These are phyloP conservation scores for Yarrowia hollandica DNA, from an alignment of 805 yeast genomes.

Conservation along the genomic window DNA sequence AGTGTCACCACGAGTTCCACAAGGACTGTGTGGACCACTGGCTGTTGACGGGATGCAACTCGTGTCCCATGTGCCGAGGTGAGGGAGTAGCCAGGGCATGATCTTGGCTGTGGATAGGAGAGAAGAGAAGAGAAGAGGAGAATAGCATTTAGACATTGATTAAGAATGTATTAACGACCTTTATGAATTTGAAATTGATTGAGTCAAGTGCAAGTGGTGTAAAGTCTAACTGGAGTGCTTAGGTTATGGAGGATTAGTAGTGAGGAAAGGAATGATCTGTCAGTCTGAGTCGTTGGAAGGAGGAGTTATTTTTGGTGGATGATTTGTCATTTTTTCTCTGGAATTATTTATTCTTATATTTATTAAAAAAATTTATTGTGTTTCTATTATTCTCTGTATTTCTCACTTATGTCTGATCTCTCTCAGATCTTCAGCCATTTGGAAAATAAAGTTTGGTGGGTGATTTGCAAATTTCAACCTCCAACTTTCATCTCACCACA, in stretches of 20 bases:
- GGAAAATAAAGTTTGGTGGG: neutral
- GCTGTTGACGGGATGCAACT: constrained; percentile 54
- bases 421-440: too few species aligned
- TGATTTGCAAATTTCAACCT: constrained; percentile 24
- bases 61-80: constrained; percentile 59
- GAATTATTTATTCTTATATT: neutral
- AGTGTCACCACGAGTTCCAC: constrained; percentile 57
- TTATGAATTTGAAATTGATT: neutral
- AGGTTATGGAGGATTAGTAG: too few species aligned
- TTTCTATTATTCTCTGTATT: too few species aligned
- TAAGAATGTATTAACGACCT: constrained; percentile 15
- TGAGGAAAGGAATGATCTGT: too few species aligned
- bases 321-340: neutral
- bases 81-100: constrained; percentile 43
- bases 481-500: constrained; percentile 15
- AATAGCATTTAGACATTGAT: constrained; percentile 14
- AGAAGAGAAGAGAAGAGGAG: too few species aligned
- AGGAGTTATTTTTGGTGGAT: neutral
- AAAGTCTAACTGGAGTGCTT: too few species aligned
- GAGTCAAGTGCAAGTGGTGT: too few species aligned
- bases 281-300: too few species aligned
- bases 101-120: too few species aligned
- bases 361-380: too few species aligned
- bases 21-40: constrained; percentile 59
- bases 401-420: too few species aligned